phyloP scores from a whole-genome alignment of 2,329 filamentous ascomycete species.

The Penicillium carneum region DNA sequence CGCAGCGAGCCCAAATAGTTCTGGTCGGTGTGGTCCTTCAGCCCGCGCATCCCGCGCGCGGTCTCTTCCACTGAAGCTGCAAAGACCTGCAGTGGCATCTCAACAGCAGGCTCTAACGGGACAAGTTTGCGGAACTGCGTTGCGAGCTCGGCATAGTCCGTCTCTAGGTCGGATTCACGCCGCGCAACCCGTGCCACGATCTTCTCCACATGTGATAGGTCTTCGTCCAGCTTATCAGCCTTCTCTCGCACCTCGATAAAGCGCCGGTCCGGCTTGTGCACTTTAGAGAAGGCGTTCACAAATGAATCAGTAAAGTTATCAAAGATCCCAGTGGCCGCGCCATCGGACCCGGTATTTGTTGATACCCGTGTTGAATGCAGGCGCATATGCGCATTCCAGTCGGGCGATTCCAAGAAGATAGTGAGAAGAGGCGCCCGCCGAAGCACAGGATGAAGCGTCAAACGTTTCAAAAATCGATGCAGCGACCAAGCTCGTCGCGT shows the following conservation, averaged over 20 bases:
- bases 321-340: slow-evolving; percentile 72
- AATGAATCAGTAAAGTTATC: slow-evolving; percentile 96
- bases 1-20: slow-evolving; percentile 91
- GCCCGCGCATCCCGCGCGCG: slow-evolving; percentile 74
- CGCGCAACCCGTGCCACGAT: slow-evolving; percentile 90
- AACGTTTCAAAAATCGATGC: slow-evolving; percentile 84
- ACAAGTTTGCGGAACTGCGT: slow-evolving; percentile 95
- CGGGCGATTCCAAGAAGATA: slow-evolving; percentile 86
- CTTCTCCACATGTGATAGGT: slow-evolving; percentile 91
- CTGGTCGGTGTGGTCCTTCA: slow-evolving; percentile 91
- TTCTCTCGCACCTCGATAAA: slow-evolving; percentile 94
- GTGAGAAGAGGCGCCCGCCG: slow-evolving; percentile 82
- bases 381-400: slow-evolving; percentile 97
- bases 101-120: slow-evolving; percentile 84
- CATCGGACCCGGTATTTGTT: slow-evolving; percentile 53
- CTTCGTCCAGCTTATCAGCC: slow-evolving; percentile 91
- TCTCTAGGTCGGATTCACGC: slow-evolving; percentile 84
- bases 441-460: slow-evolving; percentile 86
- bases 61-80: slow-evolving; percentile 85
- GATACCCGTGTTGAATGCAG: slow-evolving; percentile 73
- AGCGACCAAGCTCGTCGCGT: slow-evolving; percentile 85
- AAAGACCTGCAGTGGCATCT: slow-evolving; percentile 82
- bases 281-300: slow-evolving; percentile 95
- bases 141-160: slow-evolving; percentile 86
- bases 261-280: slow-evolving; percentile 90